Evolutionary conservation across 768 basidiomycete genomes (phyloP).

Genomic region (Lactifluus volemus): DNA sequence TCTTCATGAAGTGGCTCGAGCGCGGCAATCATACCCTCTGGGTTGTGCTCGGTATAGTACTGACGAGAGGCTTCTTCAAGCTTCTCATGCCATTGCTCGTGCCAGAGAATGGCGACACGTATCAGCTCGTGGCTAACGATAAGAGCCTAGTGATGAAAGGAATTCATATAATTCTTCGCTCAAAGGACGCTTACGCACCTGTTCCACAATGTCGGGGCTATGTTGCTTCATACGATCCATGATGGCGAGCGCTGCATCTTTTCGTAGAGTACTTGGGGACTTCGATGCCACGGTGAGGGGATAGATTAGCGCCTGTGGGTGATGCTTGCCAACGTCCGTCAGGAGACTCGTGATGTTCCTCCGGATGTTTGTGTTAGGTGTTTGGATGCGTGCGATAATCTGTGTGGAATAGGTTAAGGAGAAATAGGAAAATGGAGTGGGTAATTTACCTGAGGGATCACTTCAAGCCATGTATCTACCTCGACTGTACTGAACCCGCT

Average conservation of each 20-base stretch:
- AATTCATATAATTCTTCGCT: not conserved
- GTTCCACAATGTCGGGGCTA: constrained; percentile 76
- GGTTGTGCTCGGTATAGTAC: constrained; percentile 96
- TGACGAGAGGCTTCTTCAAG: constrained; percentile 94
- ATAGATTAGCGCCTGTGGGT: constrained; percentile 96
- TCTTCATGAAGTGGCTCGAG: constrained; percentile 90
- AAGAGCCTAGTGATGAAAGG: constrained; percentile 45
- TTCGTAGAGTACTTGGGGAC: constrained; percentile 77
- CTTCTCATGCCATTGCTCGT: constrained; percentile 98
- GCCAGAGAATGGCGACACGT: constrained; percentile 96
- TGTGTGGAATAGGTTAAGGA: constrained; percentile 26
- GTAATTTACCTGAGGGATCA: constrained; percentile 81
- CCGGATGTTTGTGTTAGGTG: constrained; percentile 78
- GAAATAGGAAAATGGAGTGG: not conserved
- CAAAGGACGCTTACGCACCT: constrained; percentile 37
- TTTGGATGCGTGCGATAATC: constrained; percentile 99
- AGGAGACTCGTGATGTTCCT: constrained; percentile 83
- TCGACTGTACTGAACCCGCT: constrained; percentile 83
- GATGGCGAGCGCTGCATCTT: constrained; percentile 74
- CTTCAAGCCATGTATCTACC: constrained; percentile 97
- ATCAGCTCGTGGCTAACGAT: constrained; percentile 92
- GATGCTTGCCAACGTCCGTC: constrained; percentile 89
- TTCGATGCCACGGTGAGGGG: constrained; percentile 93
- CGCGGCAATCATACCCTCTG: constrained; percentile 92
- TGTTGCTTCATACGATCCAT: constrained; percentile 94